Evolutionary conservation across 2,329 filamentous ascomycete species (phyloP).

Genomic region (Claviceps sp.): DNA sequence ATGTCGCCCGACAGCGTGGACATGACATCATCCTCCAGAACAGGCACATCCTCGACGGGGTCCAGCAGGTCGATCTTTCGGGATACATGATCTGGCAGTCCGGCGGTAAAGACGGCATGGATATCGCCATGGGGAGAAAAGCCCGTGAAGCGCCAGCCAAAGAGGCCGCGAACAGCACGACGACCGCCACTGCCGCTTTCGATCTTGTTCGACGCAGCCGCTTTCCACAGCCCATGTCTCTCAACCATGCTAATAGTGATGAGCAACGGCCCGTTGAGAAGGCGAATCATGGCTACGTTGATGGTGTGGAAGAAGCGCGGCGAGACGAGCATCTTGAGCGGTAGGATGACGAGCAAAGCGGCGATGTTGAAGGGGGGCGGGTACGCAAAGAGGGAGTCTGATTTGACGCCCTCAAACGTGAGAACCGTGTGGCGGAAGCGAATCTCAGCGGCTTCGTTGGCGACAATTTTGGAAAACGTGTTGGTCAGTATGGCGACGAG

Average conservation of each 20-base stretch:
- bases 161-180: neutral
- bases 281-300: conserved; percentile 51
- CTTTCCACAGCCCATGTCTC: conserved; percentile 34
- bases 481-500: conserved; percentile 61
- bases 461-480: conserved; percentile 57
- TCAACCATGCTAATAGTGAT: conserved; percentile 49
- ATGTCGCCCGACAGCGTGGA: conserved; percentile 16
- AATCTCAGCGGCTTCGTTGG: conserved; percentile 55
- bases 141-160: conserved; percentile 31
- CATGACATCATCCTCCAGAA: conserved; percentile 20
- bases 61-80: conserved; percentile 22
- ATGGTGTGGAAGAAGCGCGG: conserved; percentile 57
- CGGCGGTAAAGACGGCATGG: conserved; percentile 44
- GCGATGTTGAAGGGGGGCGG: conserved; percentile 58
- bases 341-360: conserved; percentile 48
- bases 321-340: conserved; percentile 48
- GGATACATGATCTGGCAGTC: conserved; percentile 33
- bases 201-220: conserved; percentile 6
- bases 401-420: conserved; percentile 63
- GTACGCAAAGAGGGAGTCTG: conserved; percentile 56
- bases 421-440: conserved; percentile 59
- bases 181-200: neutral
- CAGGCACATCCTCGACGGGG: conserved; percentile 19
- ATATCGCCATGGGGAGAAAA: conserved; percentile 46
- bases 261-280: conserved; percentile 50